Evolutionary conservation across 1,139 yeast species (phyloP), one percentile per base, ranked within the genome.

Genomic region (Saccharomyces hybrid): DNA sequence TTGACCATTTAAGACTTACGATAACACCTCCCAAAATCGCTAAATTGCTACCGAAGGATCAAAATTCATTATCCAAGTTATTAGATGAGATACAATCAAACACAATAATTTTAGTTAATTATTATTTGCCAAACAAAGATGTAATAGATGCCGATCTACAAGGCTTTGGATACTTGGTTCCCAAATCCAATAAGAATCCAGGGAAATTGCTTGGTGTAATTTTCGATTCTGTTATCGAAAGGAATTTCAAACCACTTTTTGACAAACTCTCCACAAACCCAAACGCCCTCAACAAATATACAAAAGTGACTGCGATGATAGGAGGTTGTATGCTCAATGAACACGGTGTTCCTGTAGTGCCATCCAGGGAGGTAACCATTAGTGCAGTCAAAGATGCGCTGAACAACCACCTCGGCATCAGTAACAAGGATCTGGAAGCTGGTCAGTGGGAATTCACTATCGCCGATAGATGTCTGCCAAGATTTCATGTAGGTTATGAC

Each of bases 161-260:
- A 51, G 96, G 97, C 51, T 93, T 93, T 75, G 99, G 99, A 1
- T 89, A 87, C 63, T 77, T 93, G 54, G 88, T 89, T 2, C 99
- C 99, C 44, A 77, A 72, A 65, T 71, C 72, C 47, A 65, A 68
- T 34, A 62, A 68, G 6, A 86, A 88, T 62, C 78, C 81, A 0
- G 84, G 83, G 52, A 76, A 80, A 25, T 72, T 90, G 19, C 74
- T 93, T 47, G 99, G 99, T 1, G 89, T 89, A 1, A 89, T 93
- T 32, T 93, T 87, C 70, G 98, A 93, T 68, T 88, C 97, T 1
- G 90, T 88, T 51, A 80, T 88, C 13, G 91, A 84, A 65, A 75
- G 77, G 58, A 72, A 78, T 56, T 74, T 79, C 28, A 60, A 66
- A 38, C 67, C 70, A 9, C 41, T 47, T 11, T 62, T 78, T 14